A percentile compares a stretch with the other conserved stretches of the same genome.
Evolutionary conservation across 106 monocot species (phyloP).

Genomic region (Platanthera guangdongensis): DNA sequence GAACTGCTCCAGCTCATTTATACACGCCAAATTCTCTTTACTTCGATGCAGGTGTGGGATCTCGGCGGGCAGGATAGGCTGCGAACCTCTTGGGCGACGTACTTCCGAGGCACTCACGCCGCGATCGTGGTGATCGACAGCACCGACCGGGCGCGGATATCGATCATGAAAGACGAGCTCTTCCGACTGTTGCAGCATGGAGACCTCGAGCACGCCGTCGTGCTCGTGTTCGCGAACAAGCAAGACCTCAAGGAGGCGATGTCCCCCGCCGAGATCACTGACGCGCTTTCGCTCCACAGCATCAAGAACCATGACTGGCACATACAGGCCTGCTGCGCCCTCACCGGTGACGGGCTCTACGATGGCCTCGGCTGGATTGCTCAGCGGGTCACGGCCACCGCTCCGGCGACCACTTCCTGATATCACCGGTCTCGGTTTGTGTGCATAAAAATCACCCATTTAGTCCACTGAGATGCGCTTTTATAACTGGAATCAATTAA

Average conservation of each 20-base stretch:
- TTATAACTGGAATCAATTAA: not conserved
- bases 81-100: slow-evolving; percentile 86
- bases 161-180: slow-evolving; percentile 90
- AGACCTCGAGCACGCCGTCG: slow-evolving; percentile 68
- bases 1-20: not conserved
- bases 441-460: no score
- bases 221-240: slow-evolving; percentile 94
- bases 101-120: slow-evolving; percentile 83
- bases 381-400: slow-evolving; percentile 48
- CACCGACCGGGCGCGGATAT: slow-evolving; percentile 79
- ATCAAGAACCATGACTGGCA: slow-evolving; percentile 99
- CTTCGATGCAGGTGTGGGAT: slow-evolving; percentile 76
- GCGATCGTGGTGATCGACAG: slow-evolving; percentile 90
- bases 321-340: slow-evolving; percentile 81
- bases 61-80: slow-evolving; percentile 89
- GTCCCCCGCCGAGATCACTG: slow-evolving; percentile 93
- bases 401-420: not conserved
- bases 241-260: slow-evolving; percentile 98
- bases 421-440: no score
- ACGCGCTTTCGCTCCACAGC: slow-evolving; percentile 88
- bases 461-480: not conserved
- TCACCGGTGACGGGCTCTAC: slow-evolving; percentile 83
- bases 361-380: slow-evolving; percentile 97
- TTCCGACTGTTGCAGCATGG: slow-evolving; percentile 77
- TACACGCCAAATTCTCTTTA: not conserved